phyloP scores from a whole-genome alignment of 306 rosid genomes.

The Heteromeles arbutifolia region DNA sequence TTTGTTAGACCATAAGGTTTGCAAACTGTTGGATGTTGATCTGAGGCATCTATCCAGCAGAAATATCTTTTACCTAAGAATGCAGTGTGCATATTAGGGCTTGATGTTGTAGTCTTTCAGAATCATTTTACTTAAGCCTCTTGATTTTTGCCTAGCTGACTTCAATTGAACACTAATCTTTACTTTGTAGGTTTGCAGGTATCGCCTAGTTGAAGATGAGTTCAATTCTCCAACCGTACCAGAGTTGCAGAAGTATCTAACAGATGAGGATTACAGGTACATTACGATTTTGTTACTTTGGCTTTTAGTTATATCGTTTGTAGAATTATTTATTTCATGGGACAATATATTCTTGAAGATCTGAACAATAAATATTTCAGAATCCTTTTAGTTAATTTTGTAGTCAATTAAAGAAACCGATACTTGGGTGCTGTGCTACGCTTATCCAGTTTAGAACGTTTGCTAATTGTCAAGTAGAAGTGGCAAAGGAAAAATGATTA shows the following conservation, averaged over 20 bases:
- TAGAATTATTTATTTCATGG: neutral
- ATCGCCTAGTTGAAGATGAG: slow-evolving; percentile 69
- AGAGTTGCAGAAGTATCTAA: slow-evolving; percentile 76
- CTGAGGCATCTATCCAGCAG: neutral
- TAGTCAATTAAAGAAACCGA: neutral
- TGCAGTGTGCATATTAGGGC: neutral
- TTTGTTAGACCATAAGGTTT: neutral
- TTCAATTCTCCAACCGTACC: slow-evolving; percentile 65
- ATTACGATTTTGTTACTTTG: neutral
- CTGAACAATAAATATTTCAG: neutral
- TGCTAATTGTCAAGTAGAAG: neutral
- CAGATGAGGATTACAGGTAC: slow-evolving; percentile 93
- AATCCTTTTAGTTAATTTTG: neutral
- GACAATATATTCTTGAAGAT: neutral
- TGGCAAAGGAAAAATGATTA: neutral
- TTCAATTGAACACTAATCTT: slow-evolving; percentile 12
- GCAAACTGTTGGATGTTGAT: neutral
- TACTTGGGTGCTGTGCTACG: neutral
- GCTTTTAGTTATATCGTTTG: neutral
- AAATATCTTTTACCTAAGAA: too few relatives aligned
- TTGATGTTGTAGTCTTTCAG: neutral
- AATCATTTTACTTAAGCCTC: neutral
- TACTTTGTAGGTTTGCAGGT: slow-evolving; percentile 82
- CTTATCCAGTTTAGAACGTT: neutral
- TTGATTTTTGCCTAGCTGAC: slow-evolving; percentile 9